A percentile compares a stretch with the other conserved stretches of the same genome.
phyloP scores from a whole-genome alignment of 768 basidiomycete species.

The Phlebiopsis gigantea region DNA sequence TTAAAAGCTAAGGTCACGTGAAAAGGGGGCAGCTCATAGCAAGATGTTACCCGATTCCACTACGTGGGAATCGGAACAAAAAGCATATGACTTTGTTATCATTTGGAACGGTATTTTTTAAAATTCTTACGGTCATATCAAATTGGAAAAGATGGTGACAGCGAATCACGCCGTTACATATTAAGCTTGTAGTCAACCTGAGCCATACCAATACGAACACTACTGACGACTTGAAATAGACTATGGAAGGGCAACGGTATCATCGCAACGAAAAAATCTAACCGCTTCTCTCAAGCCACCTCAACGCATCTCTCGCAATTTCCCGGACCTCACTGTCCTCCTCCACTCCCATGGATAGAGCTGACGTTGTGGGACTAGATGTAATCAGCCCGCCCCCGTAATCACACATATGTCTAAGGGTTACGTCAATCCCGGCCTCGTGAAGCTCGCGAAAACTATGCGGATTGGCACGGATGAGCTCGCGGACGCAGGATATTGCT shows the following conservation, averaged over 20 bases:
- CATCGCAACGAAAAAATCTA: neutral
- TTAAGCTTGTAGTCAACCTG: neutral
- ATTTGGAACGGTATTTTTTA: too few species aligned
- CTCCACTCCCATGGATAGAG: conserved; percentile 40
- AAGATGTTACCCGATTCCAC: too few species aligned
- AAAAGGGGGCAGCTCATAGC: too few species aligned
- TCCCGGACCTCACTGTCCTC: conserved; percentile 58
- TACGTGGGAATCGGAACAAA: too few species aligned
- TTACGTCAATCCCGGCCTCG: conserved; percentile 41
- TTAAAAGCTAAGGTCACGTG: too few species aligned
- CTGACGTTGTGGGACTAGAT: conserved; percentile 26
- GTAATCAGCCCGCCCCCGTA: conserved; percentile 25
- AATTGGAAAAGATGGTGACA: too few species aligned
- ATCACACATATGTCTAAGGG: conserved; percentile 39
- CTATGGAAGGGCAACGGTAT: neutral
- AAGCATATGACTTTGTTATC: too few species aligned
- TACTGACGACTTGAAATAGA: neutral
- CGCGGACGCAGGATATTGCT: conserved; percentile 52
- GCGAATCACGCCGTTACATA: neutral
- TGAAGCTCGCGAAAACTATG: conserved; percentile 32
- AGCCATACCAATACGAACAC: neutral
- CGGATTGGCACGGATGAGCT: conserved; percentile 43
- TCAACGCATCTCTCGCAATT: conserved; percentile 50
- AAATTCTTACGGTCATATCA: too few species aligned
- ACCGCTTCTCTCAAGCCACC: conserved; percentile 32